Evolutionary conservation across 2,329 filamentous ascomycete genomes (phyloP).

Genomic region (Pestalotiopsis fici): DNA sequence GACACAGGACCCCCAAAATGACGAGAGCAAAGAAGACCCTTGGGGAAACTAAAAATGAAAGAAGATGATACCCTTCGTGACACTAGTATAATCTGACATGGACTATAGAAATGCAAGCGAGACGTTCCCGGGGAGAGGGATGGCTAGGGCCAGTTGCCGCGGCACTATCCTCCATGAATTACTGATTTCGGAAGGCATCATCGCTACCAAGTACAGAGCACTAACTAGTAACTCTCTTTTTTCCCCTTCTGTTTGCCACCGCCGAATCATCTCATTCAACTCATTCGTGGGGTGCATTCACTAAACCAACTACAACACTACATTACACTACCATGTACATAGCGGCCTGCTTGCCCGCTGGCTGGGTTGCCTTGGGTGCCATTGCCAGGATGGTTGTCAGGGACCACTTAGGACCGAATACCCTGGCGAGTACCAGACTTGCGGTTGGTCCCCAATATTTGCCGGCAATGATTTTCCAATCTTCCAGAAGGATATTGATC

Average conservation of each 20-base stretch:
- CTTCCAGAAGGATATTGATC: conserved; percentile 6
- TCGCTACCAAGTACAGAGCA: not conserved
- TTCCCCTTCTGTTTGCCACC: not conserved
- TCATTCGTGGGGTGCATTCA: not conserved
- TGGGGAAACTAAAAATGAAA: not conserved
- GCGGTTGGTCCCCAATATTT: conserved; percentile 8
- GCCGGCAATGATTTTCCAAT: conserved; percentile 10
- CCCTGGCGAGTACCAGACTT: not conserved
- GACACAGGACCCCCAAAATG: not conserved
- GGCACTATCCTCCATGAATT: not conserved
- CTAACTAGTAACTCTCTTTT: not conserved
- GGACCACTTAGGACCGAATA: conserved; percentile 8
- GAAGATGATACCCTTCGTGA: not conserved
- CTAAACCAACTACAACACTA: not conserved
- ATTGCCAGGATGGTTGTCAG: not conserved
- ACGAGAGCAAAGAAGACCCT: not conserved
- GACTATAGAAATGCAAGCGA: not conserved
- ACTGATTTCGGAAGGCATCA: conserved; percentile 1
- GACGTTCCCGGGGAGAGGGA: not conserved
- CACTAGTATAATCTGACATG: not conserved
- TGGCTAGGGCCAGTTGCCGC: not conserved
- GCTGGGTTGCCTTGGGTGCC: not conserved
- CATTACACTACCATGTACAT: not conserved
- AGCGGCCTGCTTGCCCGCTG: not conserved
- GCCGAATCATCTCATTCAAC: not conserved